These are phyloP conservation scores for Plantago ovata DNA, from an alignment of 257 asterid genomes.

Conservation along the genomic window DNA sequence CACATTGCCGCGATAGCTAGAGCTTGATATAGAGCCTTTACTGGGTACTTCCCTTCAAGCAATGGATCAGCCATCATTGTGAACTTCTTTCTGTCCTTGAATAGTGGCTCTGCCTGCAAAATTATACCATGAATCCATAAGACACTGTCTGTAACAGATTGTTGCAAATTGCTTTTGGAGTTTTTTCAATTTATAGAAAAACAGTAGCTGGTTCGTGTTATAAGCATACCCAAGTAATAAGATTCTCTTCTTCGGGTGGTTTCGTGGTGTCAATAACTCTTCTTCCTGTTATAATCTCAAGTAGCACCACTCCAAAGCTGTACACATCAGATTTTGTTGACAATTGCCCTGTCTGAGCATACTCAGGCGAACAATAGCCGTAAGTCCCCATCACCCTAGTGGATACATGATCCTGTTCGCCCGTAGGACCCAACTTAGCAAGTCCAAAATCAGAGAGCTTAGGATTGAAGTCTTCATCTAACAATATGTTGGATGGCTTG, in stretches of 20 bases:
- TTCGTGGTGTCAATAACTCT: constrained; percentile 39
- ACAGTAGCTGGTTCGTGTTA: background rate
- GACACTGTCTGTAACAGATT: background rate
- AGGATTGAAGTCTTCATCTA: constrained; percentile 35
- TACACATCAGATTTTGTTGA: constrained; percentile 43
- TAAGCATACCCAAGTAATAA: constrained; percentile 42
- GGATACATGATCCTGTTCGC: constrained; percentile 31
- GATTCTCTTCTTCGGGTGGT: constrained; percentile 48
- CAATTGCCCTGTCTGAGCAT: constrained; percentile 39
- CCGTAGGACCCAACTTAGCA: constrained; percentile 42
- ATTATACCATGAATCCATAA: background rate
- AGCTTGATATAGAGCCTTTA: constrained; percentile 43
- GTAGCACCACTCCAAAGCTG: constrained; percentile 50
- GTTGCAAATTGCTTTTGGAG: background rate
- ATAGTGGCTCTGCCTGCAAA: constrained; percentile 44
- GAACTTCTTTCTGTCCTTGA: constrained; percentile 43
- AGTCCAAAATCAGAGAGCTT: constrained; percentile 47
- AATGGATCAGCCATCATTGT: constrained; percentile 40
- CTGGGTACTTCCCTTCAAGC: constrained; percentile 39
- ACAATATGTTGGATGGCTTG: constrained; percentile 37
- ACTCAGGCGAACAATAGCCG: constrained; percentile 58
- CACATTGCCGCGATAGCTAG: constrained; percentile 50
- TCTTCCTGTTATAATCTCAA: constrained; percentile 49
- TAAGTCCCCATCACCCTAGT: constrained; percentile 47
- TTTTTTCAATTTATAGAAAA: background rate